Conservation (phyloP, 2,329 filamentous ascomycete species). For the Colletotrichum cereale region DNA sequence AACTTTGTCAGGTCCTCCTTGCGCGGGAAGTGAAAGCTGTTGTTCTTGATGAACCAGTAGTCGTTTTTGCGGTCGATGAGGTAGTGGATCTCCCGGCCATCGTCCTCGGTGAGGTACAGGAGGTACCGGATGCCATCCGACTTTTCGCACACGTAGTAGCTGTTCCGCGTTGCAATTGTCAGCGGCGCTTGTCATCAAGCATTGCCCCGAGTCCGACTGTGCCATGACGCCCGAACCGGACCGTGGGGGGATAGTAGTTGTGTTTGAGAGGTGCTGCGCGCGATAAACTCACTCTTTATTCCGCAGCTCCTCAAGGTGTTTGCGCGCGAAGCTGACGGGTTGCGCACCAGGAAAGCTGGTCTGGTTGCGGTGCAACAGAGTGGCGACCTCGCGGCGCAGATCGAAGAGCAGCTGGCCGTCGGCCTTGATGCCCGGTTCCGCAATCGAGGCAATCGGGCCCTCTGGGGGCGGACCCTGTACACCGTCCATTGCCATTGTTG, state of each 20-base stretch:
- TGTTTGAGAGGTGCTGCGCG: not conserved
- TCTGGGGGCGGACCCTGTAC: slow-evolving; percentile 42
- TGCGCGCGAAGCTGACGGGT: slow-evolving; percentile 89
- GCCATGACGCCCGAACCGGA: too few relatives aligned
- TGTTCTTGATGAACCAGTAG: slow-evolving; percentile 84
- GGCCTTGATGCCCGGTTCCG: slow-evolving; percentile 75
- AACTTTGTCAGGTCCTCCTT: slow-evolving; percentile 74
- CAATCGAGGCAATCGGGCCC: slow-evolving; percentile 62
- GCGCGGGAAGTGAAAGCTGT: slow-evolving; percentile 83
- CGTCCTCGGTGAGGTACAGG: slow-evolving; percentile 84
- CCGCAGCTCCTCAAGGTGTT: slow-evolving; percentile 86
- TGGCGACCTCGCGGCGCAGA: slow-evolving; percentile 80
- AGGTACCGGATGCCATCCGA: slow-evolving; percentile 96
- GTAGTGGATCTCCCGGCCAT: slow-evolving; percentile 80
- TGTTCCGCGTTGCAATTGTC: slow-evolving; percentile 47
- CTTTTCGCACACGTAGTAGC: slow-evolving; percentile 98
- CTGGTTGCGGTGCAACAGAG: slow-evolving; percentile 78
- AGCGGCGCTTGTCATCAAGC: slow-evolving; percentile 8
- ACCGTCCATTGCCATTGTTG: slow-evolving; percentile 42
- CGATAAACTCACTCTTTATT: slow-evolving; percentile 74
- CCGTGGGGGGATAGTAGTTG: not conserved
- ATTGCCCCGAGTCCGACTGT: not conserved
- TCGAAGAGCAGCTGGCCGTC: slow-evolving; percentile 68
- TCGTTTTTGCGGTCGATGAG: slow-evolving; percentile 98
- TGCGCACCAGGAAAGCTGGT: slow-evolving; percentile 88